These are phyloP conservation scores for Yamagishiella unicocca DNA, from an alignment of 139 green algal genomes.

Conservation along the genomic window DNA sequence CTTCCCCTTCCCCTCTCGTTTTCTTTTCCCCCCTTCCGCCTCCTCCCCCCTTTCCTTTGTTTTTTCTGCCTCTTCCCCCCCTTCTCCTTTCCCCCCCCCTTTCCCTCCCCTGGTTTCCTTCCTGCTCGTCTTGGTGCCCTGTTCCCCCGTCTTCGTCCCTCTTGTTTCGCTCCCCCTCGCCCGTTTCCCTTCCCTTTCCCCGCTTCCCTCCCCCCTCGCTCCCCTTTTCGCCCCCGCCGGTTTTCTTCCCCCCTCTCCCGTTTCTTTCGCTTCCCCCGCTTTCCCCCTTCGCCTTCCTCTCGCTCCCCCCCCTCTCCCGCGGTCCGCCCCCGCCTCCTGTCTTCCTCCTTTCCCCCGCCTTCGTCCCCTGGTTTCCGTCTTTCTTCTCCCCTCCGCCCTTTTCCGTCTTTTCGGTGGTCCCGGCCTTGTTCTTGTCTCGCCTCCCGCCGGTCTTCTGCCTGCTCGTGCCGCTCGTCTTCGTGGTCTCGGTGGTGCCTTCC, in stretches of 20 bases:
- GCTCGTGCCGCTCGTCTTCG: neutral
- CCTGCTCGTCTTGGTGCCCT: neutral
- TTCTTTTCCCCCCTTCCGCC: neutral
- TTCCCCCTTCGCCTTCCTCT: neutral
- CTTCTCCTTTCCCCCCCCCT: neutral
- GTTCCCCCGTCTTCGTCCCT: neutral
- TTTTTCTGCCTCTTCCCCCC: neutral
- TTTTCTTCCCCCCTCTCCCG: neutral
- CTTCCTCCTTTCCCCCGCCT: neutral
- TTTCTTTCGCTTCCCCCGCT: neutral
- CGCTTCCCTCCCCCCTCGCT: neutral
- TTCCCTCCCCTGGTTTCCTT: neutral
- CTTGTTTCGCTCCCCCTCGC: neutral
- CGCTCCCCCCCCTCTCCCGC: neutral
- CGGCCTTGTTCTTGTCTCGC: neutral
- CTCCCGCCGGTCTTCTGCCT: neutral
- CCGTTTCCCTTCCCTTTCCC: neutral
- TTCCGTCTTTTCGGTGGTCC: neutral
- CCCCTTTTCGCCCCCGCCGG: neutral
- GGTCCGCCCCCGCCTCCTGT: neutral
- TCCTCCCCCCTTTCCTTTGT: neutral
- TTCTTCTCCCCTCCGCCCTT: neutral
- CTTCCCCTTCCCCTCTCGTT: neutral
- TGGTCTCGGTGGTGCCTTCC: neutral
- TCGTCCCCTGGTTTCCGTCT: neutral